Base-by-base conservation (phyloP, 2,329 filamentous ascomycete genomes). In the Didymella glomerata region DNA sequence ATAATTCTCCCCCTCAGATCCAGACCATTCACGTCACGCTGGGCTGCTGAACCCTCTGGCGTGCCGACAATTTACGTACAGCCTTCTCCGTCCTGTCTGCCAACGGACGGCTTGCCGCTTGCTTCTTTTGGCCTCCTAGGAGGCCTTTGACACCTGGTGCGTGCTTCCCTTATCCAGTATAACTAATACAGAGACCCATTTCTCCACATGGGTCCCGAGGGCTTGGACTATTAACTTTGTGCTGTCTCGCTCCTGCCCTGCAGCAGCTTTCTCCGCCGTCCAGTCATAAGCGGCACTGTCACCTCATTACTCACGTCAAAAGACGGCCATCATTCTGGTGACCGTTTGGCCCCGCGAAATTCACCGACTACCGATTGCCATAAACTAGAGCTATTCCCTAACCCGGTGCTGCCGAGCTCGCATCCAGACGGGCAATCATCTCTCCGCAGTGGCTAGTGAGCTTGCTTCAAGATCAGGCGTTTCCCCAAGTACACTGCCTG, bases 111-210 rank as follows among this genome's bases (percentile, higher is more conserved):
- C 66, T 63, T 68, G 66, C 59, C 67, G 63, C 64, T 63, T 64
- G 63, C 69, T 69, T 63, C 61, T 63, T 68, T 70, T 63, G 64
- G 62, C 18, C 52, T 61, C 57, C 34, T 55, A 63, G 53, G 62
- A 66, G 62, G 63, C 57, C 48, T 61, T 69, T 66, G 63, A 70
- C 70, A 66, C 68, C 40, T 75, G 73, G 73, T 75, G 64, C 71
- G 75, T 77, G 74, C 73, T 68, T 63, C 53, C 57, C 57, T 64
- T 44, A 56, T 62, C 66, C 55, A 59, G 60, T 52, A 65, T 67
- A 70, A 68, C 66, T 68, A 59, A 68, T 57, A 49, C 66, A 62
- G 59, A 56, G 57, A 59, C 62, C 69, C 65, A 60, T 58, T 67
- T 60, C 67, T 71, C 72, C 70, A 72, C 66, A 68, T 71, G 55